Evolutionary conservation across 371 early-diverging fungal species (phyloP), one percentile per base, ranked within the genome.

Genomic region (Mortierella sp.): DNA sequence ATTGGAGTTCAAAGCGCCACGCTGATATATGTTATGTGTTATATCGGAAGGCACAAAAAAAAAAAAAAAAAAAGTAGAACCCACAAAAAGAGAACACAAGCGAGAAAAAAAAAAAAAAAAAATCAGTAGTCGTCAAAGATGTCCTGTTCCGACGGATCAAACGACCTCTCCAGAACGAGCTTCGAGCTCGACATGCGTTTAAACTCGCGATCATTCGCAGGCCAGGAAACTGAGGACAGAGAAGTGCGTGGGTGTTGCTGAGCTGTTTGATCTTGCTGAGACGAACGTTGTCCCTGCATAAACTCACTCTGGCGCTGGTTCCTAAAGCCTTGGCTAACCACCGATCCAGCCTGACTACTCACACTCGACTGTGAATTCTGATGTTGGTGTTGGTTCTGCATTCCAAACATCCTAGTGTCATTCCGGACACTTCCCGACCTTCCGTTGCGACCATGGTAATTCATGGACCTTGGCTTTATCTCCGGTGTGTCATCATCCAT

Each of bases 401-500:
- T 53, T 11, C 57, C 51, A 42, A 30, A 62, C 19, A 26, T 14
- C 12, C 57, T 32, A 28, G 19, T 19, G 24, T 50, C 52, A 12
- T 51, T 30, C 26, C 19, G 62, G 5, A 39, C 28, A 28, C 50
- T 44, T 34, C 49, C 50, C 19, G 21, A 26, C 12, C 49, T 26
- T 14, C 50, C 15, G 49, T 64, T 37, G 19, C 39, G 54, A 37
- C 39, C 21, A 17, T 21, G 43, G n/a, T 46, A 60, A 24, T 49
- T 34, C 50, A 60, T 46, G 1, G 55, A 24, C 42, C 48, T 43
- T 6, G 47, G 57, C 26, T 57, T 49, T 52, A 69, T 32, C 47
- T 68, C 76, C 3, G 76, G 76, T 3, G 76, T 75, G 17, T 75
- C 76, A 4, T 53, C 70, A 31, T 75, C 69, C 51, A 75, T 68